Evolutionary conservation across 75 land plant genomes (phyloP).

Genomic region (Gnetum montanum): DNA sequence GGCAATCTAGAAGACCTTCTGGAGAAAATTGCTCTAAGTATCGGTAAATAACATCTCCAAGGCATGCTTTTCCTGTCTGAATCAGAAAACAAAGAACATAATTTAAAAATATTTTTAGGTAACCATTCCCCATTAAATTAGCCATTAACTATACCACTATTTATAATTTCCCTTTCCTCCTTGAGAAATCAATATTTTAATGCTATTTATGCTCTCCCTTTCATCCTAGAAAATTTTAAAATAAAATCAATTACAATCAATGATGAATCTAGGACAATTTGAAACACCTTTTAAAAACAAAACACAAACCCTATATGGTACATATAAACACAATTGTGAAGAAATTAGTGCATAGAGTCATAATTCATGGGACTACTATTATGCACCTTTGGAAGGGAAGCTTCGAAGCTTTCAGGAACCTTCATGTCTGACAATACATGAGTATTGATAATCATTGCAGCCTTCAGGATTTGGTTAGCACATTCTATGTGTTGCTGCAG

Average conservation of each 20-base stretch:
- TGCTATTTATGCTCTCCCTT: no score
- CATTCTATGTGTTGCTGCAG: conserved; percentile 76
- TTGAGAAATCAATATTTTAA: no score
- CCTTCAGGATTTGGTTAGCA: conserved; percentile 82
- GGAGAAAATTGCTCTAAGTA: conserved; percentile 71
- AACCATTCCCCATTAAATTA: background rate
- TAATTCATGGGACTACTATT: no score
- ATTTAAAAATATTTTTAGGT: no score
- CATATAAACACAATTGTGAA: no score
- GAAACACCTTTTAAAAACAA: no score
- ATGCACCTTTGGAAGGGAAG: conserved; percentile 81
- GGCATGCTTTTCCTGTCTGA: conserved; percentile 73
- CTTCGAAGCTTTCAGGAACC: conserved; percentile 64
- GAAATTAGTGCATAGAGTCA: no score
- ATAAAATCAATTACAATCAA: no score
- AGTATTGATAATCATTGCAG: conserved; percentile 86
- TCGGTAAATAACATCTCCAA: conserved; percentile 78
- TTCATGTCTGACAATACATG: conserved; percentile 91
- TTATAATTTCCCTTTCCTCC: background rate
- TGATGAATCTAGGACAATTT: no score
- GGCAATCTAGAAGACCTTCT: conserved; percentile 51
- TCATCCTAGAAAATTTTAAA: no score
- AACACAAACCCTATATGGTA: no score
- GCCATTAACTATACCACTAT: no score
- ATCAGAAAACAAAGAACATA: background rate